These are phyloP conservation scores for Lentinula raphanica DNA, from an alignment of 768 basidiomycete genomes.

Conservation along the genomic window DNA sequence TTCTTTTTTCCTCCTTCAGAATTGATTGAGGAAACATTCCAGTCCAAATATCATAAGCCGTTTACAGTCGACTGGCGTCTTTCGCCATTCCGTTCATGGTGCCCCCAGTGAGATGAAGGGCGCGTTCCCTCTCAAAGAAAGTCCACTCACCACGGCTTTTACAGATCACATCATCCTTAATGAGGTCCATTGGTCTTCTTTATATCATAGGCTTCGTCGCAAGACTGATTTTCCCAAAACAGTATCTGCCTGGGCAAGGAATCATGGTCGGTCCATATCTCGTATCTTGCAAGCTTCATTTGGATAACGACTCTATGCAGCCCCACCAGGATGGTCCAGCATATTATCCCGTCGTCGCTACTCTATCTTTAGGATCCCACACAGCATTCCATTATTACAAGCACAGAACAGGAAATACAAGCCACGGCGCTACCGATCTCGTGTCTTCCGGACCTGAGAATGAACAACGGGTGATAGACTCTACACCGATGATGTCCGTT, in stretches of 20 bases:
- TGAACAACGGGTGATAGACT: slow-evolving; percentile 53
- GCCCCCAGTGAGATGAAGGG: slow-evolving; percentile 42
- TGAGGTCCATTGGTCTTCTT: slow-evolving; percentile 44
- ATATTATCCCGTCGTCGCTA: slow-evolving; percentile 84
- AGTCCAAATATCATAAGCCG: slow-evolving; percentile 78
- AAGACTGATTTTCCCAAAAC: background rate
- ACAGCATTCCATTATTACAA: slow-evolving; percentile 78
- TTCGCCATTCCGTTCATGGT: slow-evolving; percentile 56
- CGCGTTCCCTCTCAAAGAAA: background rate
- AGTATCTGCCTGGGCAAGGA: slow-evolving; percentile 88
- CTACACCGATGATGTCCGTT: slow-evolving; percentile 61
- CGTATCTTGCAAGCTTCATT: background rate
- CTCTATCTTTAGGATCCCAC: slow-evolving; percentile 85
- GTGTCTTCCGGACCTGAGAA: slow-evolving; percentile 11
- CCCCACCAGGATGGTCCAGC: slow-evolving; percentile 91
- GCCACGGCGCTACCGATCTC: slow-evolving; percentile 12
- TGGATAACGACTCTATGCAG: slow-evolving; percentile 30
- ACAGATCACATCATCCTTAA: slow-evolving; percentile 80
- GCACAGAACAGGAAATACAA: slow-evolving; percentile 35
- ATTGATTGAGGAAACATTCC: slow-evolving; percentile 8
- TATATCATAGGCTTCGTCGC: slow-evolving; percentile 11
- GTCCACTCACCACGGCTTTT: background rate
- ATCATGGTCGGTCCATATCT: slow-evolving; percentile 63
- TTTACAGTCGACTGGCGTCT: slow-evolving; percentile 59
- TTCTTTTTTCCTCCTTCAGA: slow-evolving; percentile 4